A percentile compares a stretch with the other conserved stretches of the same genome.
phyloP scores from a whole-genome alignment of 2,329 filamentous ascomycete genomes.

The Nemania sp. region DNA sequence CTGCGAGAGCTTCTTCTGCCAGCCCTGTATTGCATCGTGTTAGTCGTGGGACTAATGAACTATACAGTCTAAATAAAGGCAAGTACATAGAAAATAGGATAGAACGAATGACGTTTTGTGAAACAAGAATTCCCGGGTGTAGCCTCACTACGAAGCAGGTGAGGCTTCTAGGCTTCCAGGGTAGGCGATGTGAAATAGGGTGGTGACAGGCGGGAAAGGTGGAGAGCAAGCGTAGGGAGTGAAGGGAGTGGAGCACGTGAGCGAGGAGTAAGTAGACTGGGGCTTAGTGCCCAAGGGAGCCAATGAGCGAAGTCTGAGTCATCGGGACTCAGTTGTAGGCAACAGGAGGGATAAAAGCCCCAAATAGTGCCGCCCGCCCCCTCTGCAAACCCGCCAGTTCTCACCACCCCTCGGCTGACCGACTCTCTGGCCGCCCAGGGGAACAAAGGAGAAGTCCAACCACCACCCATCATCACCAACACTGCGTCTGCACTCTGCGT shows the following conservation, averaged over 20 bases:
- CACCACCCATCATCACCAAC: constrained; percentile 13
- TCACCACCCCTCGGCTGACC: constrained; percentile 54
- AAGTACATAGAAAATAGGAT: not conserved
- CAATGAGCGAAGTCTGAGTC: constrained; percentile 45
- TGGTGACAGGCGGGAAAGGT: not conserved
- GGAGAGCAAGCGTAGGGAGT: constrained; percentile 4
- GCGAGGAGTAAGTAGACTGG: constrained; percentile 33
- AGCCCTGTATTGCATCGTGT: constrained; percentile 72
- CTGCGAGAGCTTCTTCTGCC: constrained; percentile 90
- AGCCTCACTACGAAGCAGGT: not conserved
- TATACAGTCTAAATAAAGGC: not conserved
- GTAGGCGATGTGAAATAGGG: constrained; percentile 31
- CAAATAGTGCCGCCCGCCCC: constrained; percentile 67
- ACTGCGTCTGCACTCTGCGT: constrained; percentile 6
- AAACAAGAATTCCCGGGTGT: not conserved
- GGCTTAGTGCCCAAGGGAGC: constrained; percentile 13
- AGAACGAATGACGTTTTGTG: constrained; percentile 1
- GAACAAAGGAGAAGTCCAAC: constrained; percentile 37
- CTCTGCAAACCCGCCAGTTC: constrained; percentile 56
- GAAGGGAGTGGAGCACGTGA: constrained; percentile 47
- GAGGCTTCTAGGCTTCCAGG: constrained; percentile 23
- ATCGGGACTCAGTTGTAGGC: constrained; percentile 46
- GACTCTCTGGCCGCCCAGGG: constrained; percentile 32
- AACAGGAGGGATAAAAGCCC: constrained; percentile 61
- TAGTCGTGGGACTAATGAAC: constrained; percentile 28